Conservation (phyloP, 257 asterid genomes). For the Mitragyna speciosa region DNA sequence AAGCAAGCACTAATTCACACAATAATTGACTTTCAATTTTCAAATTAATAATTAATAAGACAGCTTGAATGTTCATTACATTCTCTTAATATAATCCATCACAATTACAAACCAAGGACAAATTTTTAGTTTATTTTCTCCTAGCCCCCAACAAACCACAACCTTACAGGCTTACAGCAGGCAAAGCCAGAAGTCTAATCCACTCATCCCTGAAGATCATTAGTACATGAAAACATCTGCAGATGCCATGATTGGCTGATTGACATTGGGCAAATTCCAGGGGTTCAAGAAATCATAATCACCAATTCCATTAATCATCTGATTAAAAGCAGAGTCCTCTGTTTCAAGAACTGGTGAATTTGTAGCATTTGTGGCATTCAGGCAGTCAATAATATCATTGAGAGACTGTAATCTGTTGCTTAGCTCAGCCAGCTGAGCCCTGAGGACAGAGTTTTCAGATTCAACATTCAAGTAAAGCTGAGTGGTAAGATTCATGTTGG, state of each 20-base stretch:
- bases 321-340: slow-evolving; percentile 20
- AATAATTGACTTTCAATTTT: slow-evolving; percentile 12
- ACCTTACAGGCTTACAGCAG: neutral
- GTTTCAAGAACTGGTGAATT: neutral
- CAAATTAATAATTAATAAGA: neutral
- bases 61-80: neutral
- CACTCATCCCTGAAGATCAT: neutral
- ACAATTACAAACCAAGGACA: neutral
- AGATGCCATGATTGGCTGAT: slow-evolving; percentile 55
- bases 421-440: slow-evolving; percentile 37
- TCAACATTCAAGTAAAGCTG: slow-evolving; percentile 31
- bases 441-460: slow-evolving; percentile 30
- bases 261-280: slow-evolving; percentile 44
- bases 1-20: neutral
- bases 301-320: slow-evolving; percentile 12
- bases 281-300: slow-evolving; percentile 48
- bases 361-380: slow-evolving; percentile 14
- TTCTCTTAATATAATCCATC: neutral
- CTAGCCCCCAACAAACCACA: neutral
- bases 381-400: slow-evolving; percentile 41
- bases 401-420: slow-evolving; percentile 49
- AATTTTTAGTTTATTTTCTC: neutral
- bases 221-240: slow-evolving; percentile 43
- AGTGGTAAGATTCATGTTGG: slow-evolving; percentile 20
- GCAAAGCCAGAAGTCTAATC: neutral